Evolutionary conservation across 2,329 filamentous ascomycete genomes (phyloP).

Genomic region (Colletotrichum orchidophilum): DNA sequence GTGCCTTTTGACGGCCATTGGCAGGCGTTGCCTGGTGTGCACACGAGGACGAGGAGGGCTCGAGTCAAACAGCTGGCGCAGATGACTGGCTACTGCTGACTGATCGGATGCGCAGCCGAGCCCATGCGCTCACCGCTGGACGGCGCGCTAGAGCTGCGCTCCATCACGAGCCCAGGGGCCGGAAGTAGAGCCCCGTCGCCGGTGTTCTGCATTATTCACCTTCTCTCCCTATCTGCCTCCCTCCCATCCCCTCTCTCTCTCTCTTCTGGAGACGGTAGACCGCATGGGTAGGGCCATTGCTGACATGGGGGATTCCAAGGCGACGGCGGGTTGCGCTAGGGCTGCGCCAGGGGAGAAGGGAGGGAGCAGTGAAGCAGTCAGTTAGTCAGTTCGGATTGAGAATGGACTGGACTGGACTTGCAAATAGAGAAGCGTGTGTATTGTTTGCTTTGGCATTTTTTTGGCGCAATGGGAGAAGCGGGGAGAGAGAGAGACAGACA

Average conservation of each 20-base stretch:
- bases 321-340: neutral
- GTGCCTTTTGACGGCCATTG: neutral
- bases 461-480: neutral
- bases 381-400: neutral
- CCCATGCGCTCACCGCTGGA: constrained; percentile 26
- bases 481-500: no score
- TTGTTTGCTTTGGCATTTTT: constrained; percentile 15
- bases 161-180: neutral
- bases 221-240: no score
- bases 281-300: neutral
- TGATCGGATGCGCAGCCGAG: constrained; percentile 9
- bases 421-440: neutral
- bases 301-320: neutral
- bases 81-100: constrained; percentile 1
- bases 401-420: neutral
- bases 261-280: neutral
- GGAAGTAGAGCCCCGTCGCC: neutral
- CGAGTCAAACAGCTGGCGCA: neutral
- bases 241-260: neutral
- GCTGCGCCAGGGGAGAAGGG: neutral
- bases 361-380: no score
- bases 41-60: neutral
- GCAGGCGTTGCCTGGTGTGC: neutral
- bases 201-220: neutral
- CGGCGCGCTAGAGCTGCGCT: neutral